Evolutionary conservation across 495 filamentous ascomycete genomes (phyloP), one percentile per base, ranked within the genome.

Genomic region (Platismatia glauca): DNA sequence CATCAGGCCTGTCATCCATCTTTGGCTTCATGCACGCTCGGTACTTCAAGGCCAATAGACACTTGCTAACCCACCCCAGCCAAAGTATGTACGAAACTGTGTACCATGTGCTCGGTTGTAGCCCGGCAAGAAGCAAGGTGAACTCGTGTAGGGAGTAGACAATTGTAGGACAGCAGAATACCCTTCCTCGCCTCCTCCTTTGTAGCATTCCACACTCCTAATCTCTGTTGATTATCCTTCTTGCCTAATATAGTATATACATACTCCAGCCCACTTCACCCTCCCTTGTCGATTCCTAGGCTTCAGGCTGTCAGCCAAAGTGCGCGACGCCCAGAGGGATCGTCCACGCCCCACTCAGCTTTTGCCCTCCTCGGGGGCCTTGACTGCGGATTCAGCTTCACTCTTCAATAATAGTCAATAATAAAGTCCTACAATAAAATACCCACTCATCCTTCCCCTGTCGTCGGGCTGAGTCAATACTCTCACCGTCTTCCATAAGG

Each of bases 311-410:
- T 52, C 33, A 48, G 27, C 39, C 44, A n/a, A 41, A 7, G 5
- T 63, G 16, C n/a, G 31, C 24, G 31, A 50, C 44, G 61, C 61
- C 61, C 29, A 50, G 43, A 63, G 13, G 31, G 37, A 41, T 11
- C 55, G 41, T 35, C 39, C 27, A 63, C 61, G 61, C 61, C 61
- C 61, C 35, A 24, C 55, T 58, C 55, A 52, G 33, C 55, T 48
- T 24, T 58, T 58, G n/a, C n/a, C 7, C 18, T 4, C 29, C 15
- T 20, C 50, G 50, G 27, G 50, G 20, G 29, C 50, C 16, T 53
- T 18, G 50, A 53, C 50, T 53, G 50, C 50, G 50, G 29, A 53
- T 53, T 53, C 50, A 53, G 50, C 50, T 33, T 53, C 50, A 53
- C 50, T 53, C 33, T 33, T 53, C n/a, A n/a, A n/a, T n/a, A n/a